Evolutionary conservation across 2,329 filamentous ascomycete species (phyloP).

Genomic region (Fusarium sp.): DNA sequence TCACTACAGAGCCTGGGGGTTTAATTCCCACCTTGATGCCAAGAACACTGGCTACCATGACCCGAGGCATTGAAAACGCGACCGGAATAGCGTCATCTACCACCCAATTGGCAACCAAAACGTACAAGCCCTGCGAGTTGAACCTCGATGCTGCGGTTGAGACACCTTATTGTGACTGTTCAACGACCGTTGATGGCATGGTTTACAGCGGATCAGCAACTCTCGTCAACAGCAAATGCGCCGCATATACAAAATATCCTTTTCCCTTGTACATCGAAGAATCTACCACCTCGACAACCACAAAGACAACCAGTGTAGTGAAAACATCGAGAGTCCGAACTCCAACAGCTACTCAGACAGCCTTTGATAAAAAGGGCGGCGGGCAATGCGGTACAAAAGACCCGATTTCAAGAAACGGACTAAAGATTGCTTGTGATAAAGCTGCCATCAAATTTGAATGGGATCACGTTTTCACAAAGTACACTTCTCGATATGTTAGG

Average conservation of each 20-base stretch:
- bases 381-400: slow-evolving; percentile 15
- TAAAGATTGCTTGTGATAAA: slow-evolving; percentile 5
- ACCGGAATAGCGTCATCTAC: background rate
- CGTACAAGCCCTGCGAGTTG: background rate
- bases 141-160: background rate
- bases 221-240: background rate
- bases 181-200: background rate
- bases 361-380: slow-evolving; percentile 6
- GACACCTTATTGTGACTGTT: background rate
- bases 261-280: background rate
- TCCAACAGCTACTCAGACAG: slow-evolving; percentile 1
- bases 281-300: background rate
- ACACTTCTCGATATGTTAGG: slow-evolving; percentile 3
- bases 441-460: slow-evolving; percentile 1
- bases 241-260: background rate
- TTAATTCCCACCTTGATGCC: background rate
- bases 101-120: background rate
- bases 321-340: background rate
- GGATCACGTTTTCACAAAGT: background rate
- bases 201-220: background rate
- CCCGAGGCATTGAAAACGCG: background rate
- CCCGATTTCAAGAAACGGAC: background rate
- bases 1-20: background rate
- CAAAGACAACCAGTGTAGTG: background rate
- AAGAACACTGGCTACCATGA: background rate